Base-by-base conservation (phyloP, 495 filamentous ascomycete species). In the Trichodelitschia bisporula region DNA sequence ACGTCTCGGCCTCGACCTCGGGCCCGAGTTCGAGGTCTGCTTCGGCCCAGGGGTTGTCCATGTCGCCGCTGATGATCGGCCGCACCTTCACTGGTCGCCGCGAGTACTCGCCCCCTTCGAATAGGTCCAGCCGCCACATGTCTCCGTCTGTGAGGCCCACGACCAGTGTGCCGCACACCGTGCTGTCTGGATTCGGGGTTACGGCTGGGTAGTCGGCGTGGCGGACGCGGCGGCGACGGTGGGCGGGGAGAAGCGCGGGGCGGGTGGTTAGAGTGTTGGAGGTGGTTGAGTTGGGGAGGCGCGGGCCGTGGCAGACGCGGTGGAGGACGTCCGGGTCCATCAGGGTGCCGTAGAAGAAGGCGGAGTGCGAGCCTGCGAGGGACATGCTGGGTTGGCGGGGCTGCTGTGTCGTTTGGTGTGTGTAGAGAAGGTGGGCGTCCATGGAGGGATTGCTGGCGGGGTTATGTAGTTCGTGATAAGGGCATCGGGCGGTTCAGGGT, bases 201-300 rank as follows among this genome's bases (percentile, higher is more conserved):
- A 97, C 76, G n/a, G 71, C 84, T 0, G 86, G 86, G 44, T 91
- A 97, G 50, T 89, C 79, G 27, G 62, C 71, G 18, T 48, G 24
- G 1, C 41, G 50, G 16, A 80, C 75, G 17, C 64, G 61, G 49
- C 73, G 73, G 6, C 82, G 72, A 30, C 60, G 61, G 50, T 69
- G 73, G 5, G 62, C 58, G 36, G 66, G 67, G 5, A 97, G 62
- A 23, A 90, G 51, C 12, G 86, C 84, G 19, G 16, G 32, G 21
- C 9, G 23, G 30, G 24, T 31, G 53, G 43, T 32, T 56, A 56
- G 12, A 53, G 69, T 18, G 36, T 48, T 28, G 33, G 47, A 42
- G n/a, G n/a, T n/a, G 25, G 38, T 55, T n/a, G n/a, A n/a, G n/a
- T n/a, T n/a, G n/a, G n/a, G n/a, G n/a, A n/a, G n/a, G n/a, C n/a